phyloP scores from a whole-genome alignment of 768 basidiomycete genomes.

The Coprinopsis sp. region DNA sequence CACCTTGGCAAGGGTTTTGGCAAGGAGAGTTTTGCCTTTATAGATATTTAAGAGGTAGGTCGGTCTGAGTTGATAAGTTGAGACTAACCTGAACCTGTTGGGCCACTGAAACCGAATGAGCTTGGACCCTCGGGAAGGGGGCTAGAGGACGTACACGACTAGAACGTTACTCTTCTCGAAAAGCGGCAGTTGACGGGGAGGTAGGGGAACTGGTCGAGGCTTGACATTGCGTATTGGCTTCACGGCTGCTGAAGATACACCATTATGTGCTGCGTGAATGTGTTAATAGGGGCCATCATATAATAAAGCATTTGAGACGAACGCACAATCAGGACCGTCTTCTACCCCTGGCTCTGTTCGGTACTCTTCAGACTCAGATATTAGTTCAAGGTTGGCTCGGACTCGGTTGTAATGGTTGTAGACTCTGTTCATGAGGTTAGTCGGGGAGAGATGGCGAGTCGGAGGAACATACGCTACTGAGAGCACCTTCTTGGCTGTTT shows the following conservation, averaged over 20 bases:
- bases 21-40: slow-evolving; percentile 83
- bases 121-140: not conserved
- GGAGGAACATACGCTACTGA: slow-evolving; percentile 75
- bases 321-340: slow-evolving; percentile 15
- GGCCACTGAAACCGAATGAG: slow-evolving; percentile 46
- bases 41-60: not conserved
- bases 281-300: not conserved
- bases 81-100: slow-evolving; percentile 73
- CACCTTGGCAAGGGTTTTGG: slow-evolving; percentile 85
- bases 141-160: slow-evolving; percentile 58
- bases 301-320: not conserved
- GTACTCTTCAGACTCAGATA: slow-evolving; percentile 33
- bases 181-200: slow-evolving; percentile 43
- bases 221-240: slow-evolving; percentile 46
- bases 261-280: slow-evolving; percentile 25
- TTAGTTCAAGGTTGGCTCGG: slow-evolving; percentile 60
- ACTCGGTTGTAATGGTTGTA: slow-evolving; percentile 95
- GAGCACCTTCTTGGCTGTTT: slow-evolving; percentile 87
- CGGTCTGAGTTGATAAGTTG: not conserved
- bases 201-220: slow-evolving; percentile 30
- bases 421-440: slow-evolving; percentile 47
- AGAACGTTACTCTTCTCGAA: slow-evolving; percentile 97
- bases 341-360: slow-evolving; percentile 13
- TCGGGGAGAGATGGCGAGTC: not conserved
- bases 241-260: slow-evolving; percentile 54